phyloP scores from a whole-genome alignment of 371 early-diverging fungal genomes.

The Haplosporangium sp. region DNA sequence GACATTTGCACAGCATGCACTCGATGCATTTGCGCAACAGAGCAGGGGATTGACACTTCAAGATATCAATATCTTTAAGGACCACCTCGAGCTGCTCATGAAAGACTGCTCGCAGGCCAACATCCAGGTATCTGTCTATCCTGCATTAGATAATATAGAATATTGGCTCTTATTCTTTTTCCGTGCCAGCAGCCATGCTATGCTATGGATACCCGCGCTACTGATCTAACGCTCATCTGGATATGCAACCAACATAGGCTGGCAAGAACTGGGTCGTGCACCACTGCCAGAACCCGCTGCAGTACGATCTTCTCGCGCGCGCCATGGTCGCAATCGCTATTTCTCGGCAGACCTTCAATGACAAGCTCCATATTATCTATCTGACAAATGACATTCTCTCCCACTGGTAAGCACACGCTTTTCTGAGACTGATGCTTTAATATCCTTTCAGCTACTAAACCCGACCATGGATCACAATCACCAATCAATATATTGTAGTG shows the following conservation, averaged over 20 bases:
- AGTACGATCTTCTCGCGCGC: conserved; percentile 57
- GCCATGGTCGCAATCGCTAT: conserved; percentile 60
- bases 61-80: conserved; percentile 26
- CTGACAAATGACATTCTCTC: conserved; percentile 69
- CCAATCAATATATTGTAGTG: conserved; percentile 42
- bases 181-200: not conserved
- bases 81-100: conserved; percentile 62
- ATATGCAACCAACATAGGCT: conserved; percentile 48
- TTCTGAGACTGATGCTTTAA: not conserved
- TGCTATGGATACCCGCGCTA: too few relatives aligned
- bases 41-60: conserved; percentile 13
- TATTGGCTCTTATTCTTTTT: not conserved
- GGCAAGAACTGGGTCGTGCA: conserved; percentile 72
- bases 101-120: conserved; percentile 70
- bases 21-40: conserved; percentile 30
- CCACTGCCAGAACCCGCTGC: conserved; percentile 59
- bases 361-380: conserved; percentile 69
- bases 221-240: not conserved
- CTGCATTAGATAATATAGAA: too few relatives aligned
- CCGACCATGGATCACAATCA: not conserved
- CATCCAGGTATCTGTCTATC: conserved; percentile 60
- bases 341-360: conserved; percentile 61
- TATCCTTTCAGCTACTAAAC: not conserved
- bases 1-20: conserved; percentile 17
- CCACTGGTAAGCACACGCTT: conserved; percentile 58